Base-by-base conservation (phyloP, 805 yeast species). In the Candida insectorum region DNA sequence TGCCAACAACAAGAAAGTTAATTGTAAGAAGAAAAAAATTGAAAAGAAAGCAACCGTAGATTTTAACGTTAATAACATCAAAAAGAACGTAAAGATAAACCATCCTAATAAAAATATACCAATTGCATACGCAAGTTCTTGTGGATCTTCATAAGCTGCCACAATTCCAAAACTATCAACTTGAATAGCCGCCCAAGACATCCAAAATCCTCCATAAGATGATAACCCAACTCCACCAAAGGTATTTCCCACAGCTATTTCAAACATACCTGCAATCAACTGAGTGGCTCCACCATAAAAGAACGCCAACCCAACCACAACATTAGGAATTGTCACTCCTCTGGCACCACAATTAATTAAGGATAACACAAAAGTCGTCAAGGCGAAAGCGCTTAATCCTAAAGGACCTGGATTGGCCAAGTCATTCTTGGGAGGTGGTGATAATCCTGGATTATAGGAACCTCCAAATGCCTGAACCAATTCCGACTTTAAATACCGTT, bases 401-500 rank as follows among this genome's bases (percentile, higher is more conserved):
- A 82, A 61, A 15, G 89, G 89, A 29, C 83, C 84, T 16, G 91
- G 89, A 48, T 82, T 82, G 37, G 81, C 89, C 61, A 62, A 53
- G 40, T 58, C 42, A 41, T 60, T 52, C 36, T 61, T 59, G 15
- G 70, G 68, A 11, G 71, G 66, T 16, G 72, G 72, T 13, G 66
- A 45, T 43, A 62, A 58, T 36, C 71, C 91, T 16, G 93, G 86
- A 45, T 79, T 79, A 53, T 84, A 62, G 13, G 83, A 71, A 79
- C 96, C 96, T 57, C 95, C 96, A 44, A 83, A 83, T 2, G 91
- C 91, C 16, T 58, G 58, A 33, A 65, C 60, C 36, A 83, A 65
- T 31, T 83, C 89, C 33, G 68, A 56, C 46, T 71, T 75, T 35
- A 76, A 66, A 41, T 81, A 86, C 55, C 74, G 79, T 41, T 81